A percentile compares a stretch with the other conserved stretches of the same genome.
phyloP scores from a whole-genome alignment of 495 filamentous ascomycete genomes.

The Xylaria nigripes region DNA sequence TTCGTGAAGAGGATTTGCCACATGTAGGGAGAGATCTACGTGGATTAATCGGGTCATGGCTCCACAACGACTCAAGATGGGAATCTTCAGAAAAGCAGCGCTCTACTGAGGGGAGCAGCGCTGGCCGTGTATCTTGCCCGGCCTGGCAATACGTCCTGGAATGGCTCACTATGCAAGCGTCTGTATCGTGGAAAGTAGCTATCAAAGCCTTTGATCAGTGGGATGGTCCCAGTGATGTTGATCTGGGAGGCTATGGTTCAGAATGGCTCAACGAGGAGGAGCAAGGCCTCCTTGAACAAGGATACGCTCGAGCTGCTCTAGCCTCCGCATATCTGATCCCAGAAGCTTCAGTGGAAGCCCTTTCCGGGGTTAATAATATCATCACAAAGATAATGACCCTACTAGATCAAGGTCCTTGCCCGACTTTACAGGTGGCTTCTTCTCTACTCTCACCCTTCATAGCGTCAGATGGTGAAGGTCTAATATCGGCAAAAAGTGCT shows the following conservation, averaged over 20 bases:
- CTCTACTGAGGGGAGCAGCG: conserved; percentile 6
- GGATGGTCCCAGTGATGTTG: conserved; percentile 73
- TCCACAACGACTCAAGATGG: conserved; percentile 60
- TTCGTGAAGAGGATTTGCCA: conserved; percentile 31
- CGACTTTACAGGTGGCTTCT: conserved; percentile 36
- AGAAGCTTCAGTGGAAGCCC: conserved; percentile 47
- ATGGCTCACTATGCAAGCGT: conserved; percentile 58
- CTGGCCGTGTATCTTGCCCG: conserved; percentile 24
- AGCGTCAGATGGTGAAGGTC: conserved; percentile 19
- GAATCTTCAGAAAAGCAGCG: conserved; percentile 32
- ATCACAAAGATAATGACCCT: conserved; percentile 51
- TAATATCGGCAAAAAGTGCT: conserved; percentile 33
- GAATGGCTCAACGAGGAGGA: conserved; percentile 45
- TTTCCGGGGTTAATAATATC: conserved; percentile 57
- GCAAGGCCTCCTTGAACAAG: conserved; percentile 43
- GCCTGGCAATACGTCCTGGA: conserved; percentile 76
- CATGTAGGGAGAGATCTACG: conserved; percentile 62
- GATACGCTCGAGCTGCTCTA: conserved; percentile 66
- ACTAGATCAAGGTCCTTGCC: conserved; percentile 48
- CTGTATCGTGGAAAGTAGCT: conserved; percentile 49
- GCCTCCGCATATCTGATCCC: conserved; percentile 64
- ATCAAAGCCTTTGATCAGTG: conserved; percentile 61
- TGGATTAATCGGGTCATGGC: conserved; percentile 74
- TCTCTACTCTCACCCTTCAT: conserved; percentile 35
- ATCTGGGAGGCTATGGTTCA: conserved; percentile 61